These are phyloP conservation scores for Leptomonas pyrrhocoris DNA, from an alignment of 208 protist species.

Conservation along the genomic window DNA sequence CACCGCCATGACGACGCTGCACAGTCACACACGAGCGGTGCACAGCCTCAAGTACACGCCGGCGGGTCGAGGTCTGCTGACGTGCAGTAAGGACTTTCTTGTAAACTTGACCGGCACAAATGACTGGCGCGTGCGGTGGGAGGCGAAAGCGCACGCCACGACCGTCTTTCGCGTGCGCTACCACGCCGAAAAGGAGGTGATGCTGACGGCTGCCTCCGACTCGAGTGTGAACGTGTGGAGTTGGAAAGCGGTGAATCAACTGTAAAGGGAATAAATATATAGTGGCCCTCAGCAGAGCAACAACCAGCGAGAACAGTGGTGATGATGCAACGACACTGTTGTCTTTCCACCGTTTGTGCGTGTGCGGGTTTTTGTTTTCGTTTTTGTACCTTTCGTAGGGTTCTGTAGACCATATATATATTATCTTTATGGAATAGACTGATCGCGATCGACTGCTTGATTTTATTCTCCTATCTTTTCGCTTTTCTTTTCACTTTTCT, in stretches of 20 bases:
- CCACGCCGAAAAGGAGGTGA: slow-evolving; percentile 31
- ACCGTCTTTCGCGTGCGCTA: slow-evolving; percentile 66
- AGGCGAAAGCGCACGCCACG: slow-evolving; percentile 52
- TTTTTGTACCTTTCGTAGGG: not conserved
- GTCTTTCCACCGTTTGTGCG: too few relatives aligned
- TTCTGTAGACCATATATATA: not conserved
- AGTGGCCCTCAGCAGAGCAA: too few relatives aligned
- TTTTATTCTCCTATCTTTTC: slow-evolving; percentile 2
- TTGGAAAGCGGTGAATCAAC: slow-evolving; percentile 36
- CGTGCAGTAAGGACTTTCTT: slow-evolving; percentile 52
- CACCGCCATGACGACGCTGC: slow-evolving; percentile 27
- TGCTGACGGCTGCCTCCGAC: slow-evolving; percentile 57
- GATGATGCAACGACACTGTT: too few relatives aligned
- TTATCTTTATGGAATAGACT: not conserved
- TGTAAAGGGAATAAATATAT: too few relatives aligned
- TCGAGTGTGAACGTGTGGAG: slow-evolving; percentile 65
- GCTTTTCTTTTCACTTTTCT: slow-evolving; percentile 1
- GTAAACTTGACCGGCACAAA: slow-evolving; percentile 43
- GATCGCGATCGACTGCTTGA: slow-evolving; percentile 8
- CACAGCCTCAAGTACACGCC: slow-evolving; percentile 66
- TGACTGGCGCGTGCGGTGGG: slow-evolving; percentile 55
- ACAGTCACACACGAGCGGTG: slow-evolving; percentile 51
- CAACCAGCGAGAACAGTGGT: too few relatives aligned
- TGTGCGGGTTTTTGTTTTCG: too few relatives aligned
- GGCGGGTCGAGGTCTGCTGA: slow-evolving; percentile 47